Base-by-base conservation (phyloP, 306 rosid genomes). In the Quercus rubra region DNA sequence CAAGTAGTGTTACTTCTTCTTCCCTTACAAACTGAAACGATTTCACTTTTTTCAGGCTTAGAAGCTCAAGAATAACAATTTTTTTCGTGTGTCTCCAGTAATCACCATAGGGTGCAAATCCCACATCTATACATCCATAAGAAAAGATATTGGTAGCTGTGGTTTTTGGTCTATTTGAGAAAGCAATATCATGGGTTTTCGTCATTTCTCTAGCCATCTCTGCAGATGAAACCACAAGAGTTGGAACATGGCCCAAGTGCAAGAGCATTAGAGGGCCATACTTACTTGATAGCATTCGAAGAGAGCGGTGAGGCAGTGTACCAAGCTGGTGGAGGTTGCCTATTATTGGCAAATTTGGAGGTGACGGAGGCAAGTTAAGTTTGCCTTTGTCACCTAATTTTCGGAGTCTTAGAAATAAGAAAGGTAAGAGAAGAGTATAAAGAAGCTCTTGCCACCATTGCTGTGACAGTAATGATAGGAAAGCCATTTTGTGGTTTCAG, bases 11-110 rank as follows among this genome's bases (percentile, higher is more conserved):
- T 15, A 55, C 77, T 25, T 81, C 91, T 49, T 88, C 70, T 3
- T 76, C 69, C 43, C 79, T 51, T 0, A 78, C 57, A 28, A 13
- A 57, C 19, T 76, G 77, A 58, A 81, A 83, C 0, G 75, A 68
- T 11, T 55, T 61, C 15, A 88, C 84, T 43, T 79, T 81, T 46
- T 78, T 85, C 0, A 20, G 27, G 78, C 91, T 85, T 13, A 88
- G 55, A 74, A 88, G 86, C 38, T 79, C 78, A 21, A 74, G 23
- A 13, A 88, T 86, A 61, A 70, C 79, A 0, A 83, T 3, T 46
- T 79, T 88, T 9, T 73, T 71, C 18, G 66, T 78, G 3, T 81
- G 79, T 33, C 77, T 81, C 91, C 88, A 87, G 6, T 74, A 71
- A 55, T 87, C 87, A 0, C 88, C 87, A 6, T 83, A 89, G 12